Conservation (phyloP, 257 asterid species). For the Solanum raphanifolium region DNA sequence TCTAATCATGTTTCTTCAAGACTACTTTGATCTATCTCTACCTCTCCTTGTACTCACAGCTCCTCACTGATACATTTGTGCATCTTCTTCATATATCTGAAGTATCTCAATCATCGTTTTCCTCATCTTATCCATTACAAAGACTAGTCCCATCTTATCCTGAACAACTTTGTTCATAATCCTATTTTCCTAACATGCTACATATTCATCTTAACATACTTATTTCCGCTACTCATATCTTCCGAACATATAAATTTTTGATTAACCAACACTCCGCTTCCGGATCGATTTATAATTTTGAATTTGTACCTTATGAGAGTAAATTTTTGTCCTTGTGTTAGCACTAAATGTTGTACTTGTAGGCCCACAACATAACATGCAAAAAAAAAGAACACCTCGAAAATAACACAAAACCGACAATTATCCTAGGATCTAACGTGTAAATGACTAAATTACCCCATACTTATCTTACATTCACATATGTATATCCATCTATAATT, state of each 20-base stretch:
- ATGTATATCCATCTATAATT: background rate
- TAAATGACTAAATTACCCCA: background rate
- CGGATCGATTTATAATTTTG: too few relatives aligned
- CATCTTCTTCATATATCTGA: background rate
- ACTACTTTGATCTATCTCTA: background rate
- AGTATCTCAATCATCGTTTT: too few relatives aligned
- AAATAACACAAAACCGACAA: background rate
- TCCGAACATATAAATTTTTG: fast-evolving
- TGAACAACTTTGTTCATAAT: background rate
- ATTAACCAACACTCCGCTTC: fast-evolving
- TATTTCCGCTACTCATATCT: too few relatives aligned
- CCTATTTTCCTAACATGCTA: background rate
- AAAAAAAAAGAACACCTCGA: background rate
- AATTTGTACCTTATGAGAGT: background rate
- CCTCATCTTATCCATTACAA: background rate
- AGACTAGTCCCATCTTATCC: fast-evolving
- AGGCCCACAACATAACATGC: background rate
- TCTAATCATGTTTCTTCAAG: too few relatives aligned
- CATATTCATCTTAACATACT: background rate
- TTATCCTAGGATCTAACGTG: background rate
- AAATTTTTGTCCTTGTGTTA: background rate
- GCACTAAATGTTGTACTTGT: background rate
- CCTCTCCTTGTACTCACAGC: background rate
- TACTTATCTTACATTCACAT: background rate
- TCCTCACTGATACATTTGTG: background rate